These are phyloP conservation scores for Eryngium alpinum DNA, from an alignment of 140 eudicot species.

Conservation along the genomic window DNA sequence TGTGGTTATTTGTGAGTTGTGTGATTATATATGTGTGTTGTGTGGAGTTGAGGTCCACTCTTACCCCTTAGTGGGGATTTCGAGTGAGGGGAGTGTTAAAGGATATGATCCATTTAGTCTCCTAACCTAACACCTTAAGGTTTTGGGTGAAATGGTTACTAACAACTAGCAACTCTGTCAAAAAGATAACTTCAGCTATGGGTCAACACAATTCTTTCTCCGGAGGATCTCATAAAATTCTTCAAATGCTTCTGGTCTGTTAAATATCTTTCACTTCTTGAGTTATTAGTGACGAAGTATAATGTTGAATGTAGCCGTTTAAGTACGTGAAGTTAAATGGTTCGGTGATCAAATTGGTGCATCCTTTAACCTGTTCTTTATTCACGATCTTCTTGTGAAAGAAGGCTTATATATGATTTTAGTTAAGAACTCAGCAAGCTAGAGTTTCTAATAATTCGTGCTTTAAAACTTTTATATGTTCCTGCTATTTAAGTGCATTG, in stretches of 20 bases:
- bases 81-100: too few relatives aligned
- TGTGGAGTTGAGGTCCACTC: too few relatives aligned
- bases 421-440: neutral
- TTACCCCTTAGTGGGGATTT: too few relatives aligned
- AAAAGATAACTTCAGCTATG: slow-evolving; percentile 65
- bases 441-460: neutral
- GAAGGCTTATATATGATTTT: neutral
- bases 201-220: slow-evolving; percentile 83
- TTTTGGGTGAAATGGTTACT: too few relatives aligned
- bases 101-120: too few relatives aligned
- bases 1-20: too few relatives aligned
- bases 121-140: too few relatives aligned
- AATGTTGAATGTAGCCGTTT: neutral
- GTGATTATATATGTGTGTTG: too few relatives aligned
- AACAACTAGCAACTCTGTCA: slow-evolving; percentile 63
- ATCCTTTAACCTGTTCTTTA: neutral
- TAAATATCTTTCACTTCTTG: slow-evolving; percentile 14
- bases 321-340: neutral
- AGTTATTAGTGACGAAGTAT: too few relatives aligned
- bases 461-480: neutral
- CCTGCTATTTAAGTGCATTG: neutral
- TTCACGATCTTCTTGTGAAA: neutral
- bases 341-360: neutral
- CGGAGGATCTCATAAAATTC: slow-evolving; percentile 92
- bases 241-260: slow-evolving; percentile 87